A percentile compares a stretch with the other conserved stretches of the same genome.
Evolutionary conservation across 345 rosid genomes (phyloP).

Genomic region (Dipteronia sinensis): DNA sequence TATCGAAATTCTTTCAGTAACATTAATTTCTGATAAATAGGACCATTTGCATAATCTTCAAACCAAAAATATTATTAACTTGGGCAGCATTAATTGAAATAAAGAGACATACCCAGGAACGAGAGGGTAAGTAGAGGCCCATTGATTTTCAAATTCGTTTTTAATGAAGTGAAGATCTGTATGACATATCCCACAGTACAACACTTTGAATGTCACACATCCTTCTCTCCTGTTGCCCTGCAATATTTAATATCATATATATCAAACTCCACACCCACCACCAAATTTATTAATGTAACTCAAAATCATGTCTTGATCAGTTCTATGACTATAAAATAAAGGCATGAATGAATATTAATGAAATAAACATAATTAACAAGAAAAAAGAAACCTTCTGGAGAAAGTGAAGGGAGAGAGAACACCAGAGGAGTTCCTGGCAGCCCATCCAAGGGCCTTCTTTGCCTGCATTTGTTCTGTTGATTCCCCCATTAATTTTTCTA

Average conservation of each 20-base stretch:
- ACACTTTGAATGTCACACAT: constrained; percentile 60
- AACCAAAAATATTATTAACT: too few species aligned
- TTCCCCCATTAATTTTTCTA: constrained; percentile 3
- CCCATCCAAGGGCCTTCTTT: constrained; percentile 53
- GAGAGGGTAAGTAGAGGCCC: constrained; percentile 57
- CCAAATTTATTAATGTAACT: too few species aligned
- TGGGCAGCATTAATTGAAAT: too few species aligned
- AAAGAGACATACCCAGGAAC: constrained; percentile 60
- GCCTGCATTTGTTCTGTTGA: constrained; percentile 30
- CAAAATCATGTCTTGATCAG: too few species aligned
- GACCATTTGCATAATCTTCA: too few species aligned
- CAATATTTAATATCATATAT: too few species aligned
- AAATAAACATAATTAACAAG: too few species aligned
- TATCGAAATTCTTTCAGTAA: background rate
- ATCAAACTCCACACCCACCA: too few species aligned
- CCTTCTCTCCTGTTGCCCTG: constrained; percentile 59
- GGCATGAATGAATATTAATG: too few species aligned
- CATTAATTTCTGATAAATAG: background rate
- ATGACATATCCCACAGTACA: constrained; percentile 79
- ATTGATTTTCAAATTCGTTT: constrained; percentile 34
- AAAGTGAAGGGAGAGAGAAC: constrained; percentile 31
- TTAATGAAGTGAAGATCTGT: constrained; percentile 50
- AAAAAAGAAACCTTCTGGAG: constrained; percentile 44
- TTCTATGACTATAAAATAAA: too few species aligned
- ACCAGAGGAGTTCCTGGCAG: constrained; percentile 60